These are phyloP conservation scores for Pichia sp. DNA, from an alignment of 1,139 yeast genomes.

Conservation along the genomic window DNA sequence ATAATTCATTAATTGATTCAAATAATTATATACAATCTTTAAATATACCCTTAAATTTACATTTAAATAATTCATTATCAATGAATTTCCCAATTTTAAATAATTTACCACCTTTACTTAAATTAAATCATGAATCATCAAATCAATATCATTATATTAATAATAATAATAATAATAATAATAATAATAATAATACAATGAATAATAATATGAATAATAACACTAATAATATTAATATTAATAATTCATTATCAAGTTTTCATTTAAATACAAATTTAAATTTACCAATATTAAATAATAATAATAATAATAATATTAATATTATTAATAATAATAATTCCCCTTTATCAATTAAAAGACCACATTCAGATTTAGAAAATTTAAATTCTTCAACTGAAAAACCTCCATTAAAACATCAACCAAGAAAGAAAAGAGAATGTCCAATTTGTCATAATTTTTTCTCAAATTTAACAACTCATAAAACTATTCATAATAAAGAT, in stretches of 20 bases:
- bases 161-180: background rate
- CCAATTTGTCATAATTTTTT: constrained; percentile 72
- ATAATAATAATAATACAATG: background rate
- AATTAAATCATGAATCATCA: constrained; percentile 19
- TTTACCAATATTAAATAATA: too few species aligned
- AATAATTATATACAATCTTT: too few species aligned
- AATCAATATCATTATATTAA: background rate
- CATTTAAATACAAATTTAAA: too few species aligned
- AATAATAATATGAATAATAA: too few species aligned
- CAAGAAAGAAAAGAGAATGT: constrained; percentile 73
- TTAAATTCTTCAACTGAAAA: background rate
- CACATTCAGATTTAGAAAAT: background rate
- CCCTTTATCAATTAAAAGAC: background rate
- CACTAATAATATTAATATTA: too few species aligned
- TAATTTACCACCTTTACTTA: constrained; percentile 24
- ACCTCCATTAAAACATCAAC: constrained; percentile 2
- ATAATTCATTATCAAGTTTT: too few species aligned
- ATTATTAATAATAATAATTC: too few species aligned
- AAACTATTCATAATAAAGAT: constrained; percentile 72
- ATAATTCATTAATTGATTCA: too few species aligned
- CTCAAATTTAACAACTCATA: constrained; percentile 80
- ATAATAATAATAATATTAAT: too few species aligned
- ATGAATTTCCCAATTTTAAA: background rate
- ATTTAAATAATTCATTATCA: background rate
- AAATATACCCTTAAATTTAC: background rate